Evolutionary conservation across 257 asterid genomes (phyloP), one percentile per base, ranked within the genome.

Genomic region (Knoxia roxburghii): DNA sequence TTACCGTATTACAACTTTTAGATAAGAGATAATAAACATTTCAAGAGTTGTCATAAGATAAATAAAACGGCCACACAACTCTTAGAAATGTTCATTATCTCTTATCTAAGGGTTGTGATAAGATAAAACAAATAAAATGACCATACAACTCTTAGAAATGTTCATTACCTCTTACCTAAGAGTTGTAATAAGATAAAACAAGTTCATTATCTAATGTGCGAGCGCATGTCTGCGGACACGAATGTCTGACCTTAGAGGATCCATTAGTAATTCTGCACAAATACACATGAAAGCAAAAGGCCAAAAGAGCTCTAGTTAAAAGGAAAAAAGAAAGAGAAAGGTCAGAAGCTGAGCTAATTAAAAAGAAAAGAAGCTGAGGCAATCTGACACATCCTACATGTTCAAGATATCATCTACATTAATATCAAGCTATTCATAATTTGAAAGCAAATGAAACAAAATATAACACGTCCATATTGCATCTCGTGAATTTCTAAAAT

Each of bases 181-280:
- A n/a, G n/a, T n/a, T n/a, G n/a, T n/a, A n/a, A n/a, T n/a, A n/a
- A n/a, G n/a, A n/a, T n/a, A n/a, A n/a, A n/a, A n/a, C n/a, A n/a
- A n/a, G n/a, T n/a, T n/a, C n/a, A n/a, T n/a, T n/a, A n/a, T n/a
- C n/a, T n/a, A n/a, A n/a, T n/a, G n/a, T n/a, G n/a, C n/a, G n/a
- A n/a, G n/a, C n/a, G n/a, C n/a, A n/a, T n/a, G n/a, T n/a, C n/a
- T n/a, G n/a, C n/a, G n/a, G n/a, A n/a, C n/a, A n/a, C n/a, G n/a
- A n/a, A n/a, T n/a, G n/a, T n/a, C n/a, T n/a, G n/a, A 87, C 89
- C 80, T 84, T 86, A 68, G 81, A 69, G 72, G 54, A 80, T 70
- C 98, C 98, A 79, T 89, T 87, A 67, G 95, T 78, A 73, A 91
- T 89, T 75, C 97, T 91, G 68, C 71, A 74, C n/a, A 72, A 61